Conservation (phyloP, 2,329 filamentous ascomycete species). For the Alternaria rosae region DNA sequence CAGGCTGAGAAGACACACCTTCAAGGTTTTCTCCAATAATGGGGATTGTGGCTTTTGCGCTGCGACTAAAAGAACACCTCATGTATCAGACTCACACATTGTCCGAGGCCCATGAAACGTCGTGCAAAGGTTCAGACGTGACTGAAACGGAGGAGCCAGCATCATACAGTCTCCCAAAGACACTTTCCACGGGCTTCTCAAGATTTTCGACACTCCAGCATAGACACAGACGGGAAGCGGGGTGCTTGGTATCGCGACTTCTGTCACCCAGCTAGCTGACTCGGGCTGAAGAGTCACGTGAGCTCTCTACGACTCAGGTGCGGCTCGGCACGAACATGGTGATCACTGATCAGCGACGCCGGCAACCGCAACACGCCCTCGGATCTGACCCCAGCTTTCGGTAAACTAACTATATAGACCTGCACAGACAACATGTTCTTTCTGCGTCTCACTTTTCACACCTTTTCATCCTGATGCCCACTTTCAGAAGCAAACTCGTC, state of each 20-base stretch:
- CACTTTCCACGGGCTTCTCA: neutral
- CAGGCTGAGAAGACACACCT: neutral
- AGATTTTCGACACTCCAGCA: neutral
- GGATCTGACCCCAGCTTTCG: neutral
- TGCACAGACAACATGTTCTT: neutral
- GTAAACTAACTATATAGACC: neutral
- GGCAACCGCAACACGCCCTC: neutral
- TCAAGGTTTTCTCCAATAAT: neutral
- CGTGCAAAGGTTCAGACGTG: neutral
- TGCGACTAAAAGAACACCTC: neutral
- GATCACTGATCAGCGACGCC: conserved; percentile 1
- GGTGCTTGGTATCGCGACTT: neutral
- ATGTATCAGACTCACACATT: neutral
- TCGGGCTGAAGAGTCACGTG: neutral
- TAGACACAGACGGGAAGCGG: neutral
- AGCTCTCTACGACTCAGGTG: neutral
- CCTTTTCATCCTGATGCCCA: neutral
- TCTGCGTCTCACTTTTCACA: neutral
- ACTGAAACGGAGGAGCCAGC: neutral
- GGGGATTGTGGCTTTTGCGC: neutral
- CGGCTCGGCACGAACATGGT: neutral
- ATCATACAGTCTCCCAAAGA: neutral
- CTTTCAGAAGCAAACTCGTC: neutral
- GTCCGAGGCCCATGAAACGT: neutral
- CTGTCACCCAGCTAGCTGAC: neutral